Evolutionary conservation across 257 asterid species (phyloP), one percentile per base, ranked within the genome.

Genomic region (Capsicum baccatum): DNA sequence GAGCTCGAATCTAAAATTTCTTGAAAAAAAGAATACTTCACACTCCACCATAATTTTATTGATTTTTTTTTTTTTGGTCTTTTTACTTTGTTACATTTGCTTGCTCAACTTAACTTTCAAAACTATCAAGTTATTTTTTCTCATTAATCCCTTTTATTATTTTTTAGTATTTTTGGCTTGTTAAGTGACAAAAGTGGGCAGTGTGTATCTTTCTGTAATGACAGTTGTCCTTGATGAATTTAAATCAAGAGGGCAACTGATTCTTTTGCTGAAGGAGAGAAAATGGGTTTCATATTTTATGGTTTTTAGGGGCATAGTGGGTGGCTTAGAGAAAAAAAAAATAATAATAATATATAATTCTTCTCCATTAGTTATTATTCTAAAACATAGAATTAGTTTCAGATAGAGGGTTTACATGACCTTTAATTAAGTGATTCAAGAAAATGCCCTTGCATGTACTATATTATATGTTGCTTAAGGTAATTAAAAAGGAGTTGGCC

Each of bases 141-240:
- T 52, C 26, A 76, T 26, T 52, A 57, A 26, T 52, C 6, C 0
- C 0, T 76, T 50, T 76, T 52, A 26, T 48, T 66, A 12, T 69
- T 78, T 63, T 55, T 66, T 83, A 48, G 19, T 62, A 14, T 39
- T 79, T 57, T 47, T 47, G 66, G 67, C 62, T 71, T 56, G 76
- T 84, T 69, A 84, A 84, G 85, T 86, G 90, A 85, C 91, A 89
- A 85, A 90, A 88, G 90, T 86, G 90, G 89, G 89, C 76, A 85
- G 94, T 92, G 83, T 83, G 81, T 90, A 69, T 58, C 69, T 87
- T 92, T 90, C 95, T 83, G 87, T 88, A 85, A 19, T 83, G 94
- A 91, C 98, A 95, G 97, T 90, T 94, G 98, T 92, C 95, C 90
- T 85, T 89, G 93, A 87, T 83, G 89, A 86, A 84, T 86, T 79